Evolutionary conservation across 2,329 filamentous ascomycete genomes (phyloP), one percentile per base, ranked within the genome.

Genomic region (Ophiocordyceps unilateralis): DNA sequence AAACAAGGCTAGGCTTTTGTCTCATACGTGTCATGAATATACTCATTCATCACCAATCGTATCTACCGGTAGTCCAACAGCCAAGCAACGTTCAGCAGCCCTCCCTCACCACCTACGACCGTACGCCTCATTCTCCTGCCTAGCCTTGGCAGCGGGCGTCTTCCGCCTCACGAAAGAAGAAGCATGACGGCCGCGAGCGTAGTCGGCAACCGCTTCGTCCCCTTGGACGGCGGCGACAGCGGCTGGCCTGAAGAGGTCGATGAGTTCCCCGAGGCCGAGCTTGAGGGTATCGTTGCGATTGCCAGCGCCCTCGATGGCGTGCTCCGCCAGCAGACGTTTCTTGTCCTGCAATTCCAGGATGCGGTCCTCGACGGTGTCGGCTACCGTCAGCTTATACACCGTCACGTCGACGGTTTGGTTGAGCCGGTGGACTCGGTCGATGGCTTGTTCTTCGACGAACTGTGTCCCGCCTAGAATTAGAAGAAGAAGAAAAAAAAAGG

Each of bases 401-500:
- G 89, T 77, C 28, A 98, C 91, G 56, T 96, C 88, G 36, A 89
- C 73, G 1, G 86, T 95, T 62, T 98, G 91, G 36, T 93, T 96
- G 43, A 98, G 80, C n/a, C 91, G 86, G 58, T 98, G 91, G 22
- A 98, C 91, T 43, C 91, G 86, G 61, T 98, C 91, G 52, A 98
- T 98, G 41, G 91, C 91, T 68, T 98, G 91, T 60, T 98, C 91
- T 67, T 98, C 91, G 28, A 98, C 86, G 56, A 98, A 98, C 74
- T 84, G 51, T 22, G 26, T 11, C 11, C 11, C 6, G 24, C 24
- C 24, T 6, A 26, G 11, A n/a, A 44, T 23, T 26, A 26, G 6
- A 26, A 26, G n/a, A n/a, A 32, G 28, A 15, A 32, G 9, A 15
- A 11, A 4, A 32, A 32, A 32, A 32, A 15, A 5, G 19, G 20